Base-by-base conservation (phyloP, 108 stramenopile species). In the Heterococcus sp. region DNA sequence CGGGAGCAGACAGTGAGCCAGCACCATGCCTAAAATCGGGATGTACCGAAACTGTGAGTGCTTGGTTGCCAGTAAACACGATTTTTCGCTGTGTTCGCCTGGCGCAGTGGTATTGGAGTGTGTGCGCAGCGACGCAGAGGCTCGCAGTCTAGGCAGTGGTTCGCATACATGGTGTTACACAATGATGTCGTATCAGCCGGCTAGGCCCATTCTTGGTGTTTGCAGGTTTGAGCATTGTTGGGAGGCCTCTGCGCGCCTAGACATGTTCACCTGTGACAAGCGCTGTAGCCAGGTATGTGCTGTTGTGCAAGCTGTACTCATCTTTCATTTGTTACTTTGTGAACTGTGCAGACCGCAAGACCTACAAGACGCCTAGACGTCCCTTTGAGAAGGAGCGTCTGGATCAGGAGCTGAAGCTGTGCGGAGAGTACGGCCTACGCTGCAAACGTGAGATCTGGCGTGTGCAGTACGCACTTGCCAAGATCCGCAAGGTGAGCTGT, bases 381-480 rank as follows among this genome's bases (percentile, higher is more conserved):
- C 95, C 98, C n/a, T 99, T 89, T 95, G 98, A 99, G 91, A 99
- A 98, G 95, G 98, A 99, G 86, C 95, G 95, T 88, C 91, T 96
- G 65, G 97, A 96, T 88, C 94, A 93, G 75, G 97, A 96, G 90
- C 92, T 96, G 78, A 89, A 90, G 88, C 94, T 98, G 58, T 95
- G 97, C 58, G 98, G 98, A 87, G 97, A 99, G 90, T 98, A 99
- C 90, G 98, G 98, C 63, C 94, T 99, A 67, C 92, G 98, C 75
- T 98, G 97, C 94, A 99, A 99, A 95, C 94, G 97, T 84, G 98
- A 99, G 87, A 97, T 99, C 91, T 99, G 98, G 98, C 96, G 98
- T 72, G 94, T 95, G 64, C 98, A 99, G 90, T 96, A 93, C 71
- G 95, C 95, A 40, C 89, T 99, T 73, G 97, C 98, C 86, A 99